These are phyloP conservation scores for Cadophora luteo-olivacea DNA, from an alignment of 2,329 filamentous ascomycete species.

Conservation along the genomic window DNA sequence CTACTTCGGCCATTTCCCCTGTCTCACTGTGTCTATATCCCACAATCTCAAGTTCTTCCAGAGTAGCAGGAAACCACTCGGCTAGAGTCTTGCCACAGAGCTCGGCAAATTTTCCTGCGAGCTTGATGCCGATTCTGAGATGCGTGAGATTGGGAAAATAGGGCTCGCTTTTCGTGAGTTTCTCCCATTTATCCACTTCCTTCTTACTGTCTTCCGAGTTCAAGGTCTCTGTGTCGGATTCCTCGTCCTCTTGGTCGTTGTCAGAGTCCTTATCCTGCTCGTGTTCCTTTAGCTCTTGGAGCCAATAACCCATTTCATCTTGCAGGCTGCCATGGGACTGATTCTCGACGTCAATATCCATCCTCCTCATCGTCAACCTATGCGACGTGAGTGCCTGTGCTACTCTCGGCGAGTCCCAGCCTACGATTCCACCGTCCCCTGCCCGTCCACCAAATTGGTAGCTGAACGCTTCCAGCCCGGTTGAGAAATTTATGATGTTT, in stretches of 20 bases:
- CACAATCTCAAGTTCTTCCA: constrained; percentile 15
- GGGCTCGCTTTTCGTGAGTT: constrained; percentile 4
- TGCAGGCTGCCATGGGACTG: background rate
- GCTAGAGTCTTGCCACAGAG: constrained; percentile 10
- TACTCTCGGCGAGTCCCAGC: background rate
- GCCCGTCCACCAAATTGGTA: constrained; percentile 17
- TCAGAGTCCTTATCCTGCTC: background rate
- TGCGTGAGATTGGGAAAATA: constrained; percentile 15
- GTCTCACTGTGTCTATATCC: background rate
- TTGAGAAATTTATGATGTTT: constrained; percentile 13
- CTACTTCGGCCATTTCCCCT: constrained; percentile 10
- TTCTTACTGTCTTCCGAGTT: constrained; percentile 1
- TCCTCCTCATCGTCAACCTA: background rate
- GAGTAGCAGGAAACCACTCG: constrained; percentile 16
- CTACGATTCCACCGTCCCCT: background rate
- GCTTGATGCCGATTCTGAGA: constrained; percentile 13
- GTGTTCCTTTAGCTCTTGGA: background rate
- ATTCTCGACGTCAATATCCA: constrained; percentile 5
- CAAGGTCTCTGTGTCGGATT: constrained; percentile 7
- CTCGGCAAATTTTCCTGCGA: constrained; percentile 16
- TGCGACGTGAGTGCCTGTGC: constrained; percentile 6
- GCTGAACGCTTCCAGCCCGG: background rate
- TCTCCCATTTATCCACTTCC: background rate
- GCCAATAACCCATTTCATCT: background rate
- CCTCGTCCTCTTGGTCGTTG: background rate